Conservation (phyloP, 2,329 filamentous ascomycete species). For the Paramyrothecium sp. region DNA sequence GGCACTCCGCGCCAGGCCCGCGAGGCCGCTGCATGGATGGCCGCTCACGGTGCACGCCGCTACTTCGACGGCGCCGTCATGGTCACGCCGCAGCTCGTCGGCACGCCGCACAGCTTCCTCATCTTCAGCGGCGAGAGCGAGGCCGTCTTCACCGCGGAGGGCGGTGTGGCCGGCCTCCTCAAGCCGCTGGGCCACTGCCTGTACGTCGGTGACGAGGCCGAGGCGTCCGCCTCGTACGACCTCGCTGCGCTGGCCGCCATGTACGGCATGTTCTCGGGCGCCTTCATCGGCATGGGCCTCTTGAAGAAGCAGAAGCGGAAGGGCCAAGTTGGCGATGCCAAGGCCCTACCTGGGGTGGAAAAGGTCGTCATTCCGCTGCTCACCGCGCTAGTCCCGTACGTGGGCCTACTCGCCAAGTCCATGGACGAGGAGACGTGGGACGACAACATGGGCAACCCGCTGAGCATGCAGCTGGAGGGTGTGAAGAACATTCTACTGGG, state of each 20-base stretch:
- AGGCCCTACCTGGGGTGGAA: constrained; percentile 6
- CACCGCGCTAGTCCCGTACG: constrained; percentile 20
- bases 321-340: neutral
- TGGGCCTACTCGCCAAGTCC: constrained; percentile 11
- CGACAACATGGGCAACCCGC: constrained; percentile 20
- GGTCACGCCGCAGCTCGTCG: constrained; percentile 24
- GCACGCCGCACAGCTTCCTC: constrained; percentile 16
- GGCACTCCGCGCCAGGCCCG: constrained; percentile 3
- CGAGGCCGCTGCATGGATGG: constrained; percentile 13
- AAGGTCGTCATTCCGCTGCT: constrained; percentile 19
- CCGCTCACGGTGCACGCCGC: constrained; percentile 4
- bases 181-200: constrained; percentile 14
- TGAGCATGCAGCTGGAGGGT: constrained; percentile 20
- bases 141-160: constrained; percentile 4
- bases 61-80: constrained; percentile 28
- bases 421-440: constrained; percentile 19
- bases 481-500: constrained; percentile 18
- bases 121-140: constrained; percentile 18
- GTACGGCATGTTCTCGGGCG: constrained; percentile 24
- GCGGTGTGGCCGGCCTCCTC: neutral
- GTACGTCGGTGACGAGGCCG: constrained; percentile 15
- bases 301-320: constrained; percentile 11
- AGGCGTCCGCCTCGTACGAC: constrained; percentile 19
- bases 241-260: constrained; percentile 21
- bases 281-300: constrained; percentile 18